Percentiles rank a stretch among this genome's conserved stretches.
Conservation (phyloP, 2,329 filamentous ascomycete genomes). For the Emergomyces pasteurianus region DNA sequence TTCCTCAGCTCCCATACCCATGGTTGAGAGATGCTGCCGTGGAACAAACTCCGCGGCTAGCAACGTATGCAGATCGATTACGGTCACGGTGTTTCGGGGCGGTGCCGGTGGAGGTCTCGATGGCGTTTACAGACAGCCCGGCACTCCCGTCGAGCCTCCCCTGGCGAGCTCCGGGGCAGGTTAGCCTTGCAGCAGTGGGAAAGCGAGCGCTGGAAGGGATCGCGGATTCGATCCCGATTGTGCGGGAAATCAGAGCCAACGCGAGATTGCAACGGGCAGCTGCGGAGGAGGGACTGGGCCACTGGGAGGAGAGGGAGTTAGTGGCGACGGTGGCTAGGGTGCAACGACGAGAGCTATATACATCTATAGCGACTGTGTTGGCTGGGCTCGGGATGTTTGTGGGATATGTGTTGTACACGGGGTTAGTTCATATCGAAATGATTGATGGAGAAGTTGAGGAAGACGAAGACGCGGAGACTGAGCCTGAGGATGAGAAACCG, state of each 20-base stretch:
- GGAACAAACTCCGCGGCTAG: constrained; percentile 36
- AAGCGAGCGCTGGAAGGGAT: constrained; percentile 24
- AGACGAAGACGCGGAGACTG: neutral
- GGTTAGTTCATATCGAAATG: constrained; percentile 11
- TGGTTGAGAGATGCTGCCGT: constrained; percentile 50
- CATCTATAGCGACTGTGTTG: constrained; percentile 25
- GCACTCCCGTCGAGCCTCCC: constrained; percentile 17
- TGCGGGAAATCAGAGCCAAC: constrained; percentile 25
- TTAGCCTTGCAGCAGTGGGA: constrained; percentile 22
- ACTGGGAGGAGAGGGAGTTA: constrained; percentile 14
- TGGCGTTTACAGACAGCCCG: neutral
- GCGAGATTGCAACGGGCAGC: constrained; percentile 25
- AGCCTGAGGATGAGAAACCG: neutral
- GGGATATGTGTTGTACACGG: constrained; percentile 26
- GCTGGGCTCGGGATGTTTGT: constrained; percentile 24
- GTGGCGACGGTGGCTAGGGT: constrained; percentile 16
- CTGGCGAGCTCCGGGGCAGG: constrained; percentile 24
- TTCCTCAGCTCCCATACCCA: constrained; percentile 47
- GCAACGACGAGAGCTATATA: constrained; percentile 23
- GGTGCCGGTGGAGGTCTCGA: constrained; percentile 1
- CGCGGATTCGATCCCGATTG: constrained; percentile 26
- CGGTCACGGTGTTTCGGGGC: constrained; percentile 27
- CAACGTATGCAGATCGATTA: constrained; percentile 34
- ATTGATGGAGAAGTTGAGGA: neutral
- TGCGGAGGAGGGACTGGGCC: constrained; percentile 16